Evolutionary conservation across 345 rosid species (phyloP).

Genomic region (Gossypium bickii): DNA sequence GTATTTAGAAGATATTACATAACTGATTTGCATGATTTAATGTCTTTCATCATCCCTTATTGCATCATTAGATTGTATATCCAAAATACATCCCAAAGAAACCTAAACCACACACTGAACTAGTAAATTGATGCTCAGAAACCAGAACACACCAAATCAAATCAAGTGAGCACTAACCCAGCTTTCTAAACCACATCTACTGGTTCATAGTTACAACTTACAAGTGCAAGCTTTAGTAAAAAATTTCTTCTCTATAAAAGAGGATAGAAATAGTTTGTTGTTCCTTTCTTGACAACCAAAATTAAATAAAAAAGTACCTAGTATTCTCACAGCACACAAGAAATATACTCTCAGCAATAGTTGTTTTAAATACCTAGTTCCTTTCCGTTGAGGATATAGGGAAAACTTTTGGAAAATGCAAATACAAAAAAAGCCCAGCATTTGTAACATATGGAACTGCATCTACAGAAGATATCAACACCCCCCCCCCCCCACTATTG

Average conservation of each 20-base stretch:
- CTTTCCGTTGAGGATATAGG: neutral
- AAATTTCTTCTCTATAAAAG: neutral
- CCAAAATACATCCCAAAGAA: neutral
- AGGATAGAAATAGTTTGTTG: neutral
- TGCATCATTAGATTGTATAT: neutral
- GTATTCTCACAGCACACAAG: neutral
- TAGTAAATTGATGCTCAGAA: neutral
- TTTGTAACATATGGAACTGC: neutral
- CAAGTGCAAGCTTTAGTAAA: slow-evolving; percentile 5
- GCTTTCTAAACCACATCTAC: neutral
- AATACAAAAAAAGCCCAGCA: neutral
- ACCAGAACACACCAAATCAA: neutral
- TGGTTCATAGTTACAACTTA: neutral
- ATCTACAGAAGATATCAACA: neutral
- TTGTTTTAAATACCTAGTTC: neutral
- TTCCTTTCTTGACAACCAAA: neutral
- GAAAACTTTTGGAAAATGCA: neutral
- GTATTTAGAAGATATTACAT: neutral
- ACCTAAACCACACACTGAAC: neutral
- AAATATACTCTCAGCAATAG: neutral
- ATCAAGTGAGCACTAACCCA: neutral
- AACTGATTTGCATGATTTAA: neutral
- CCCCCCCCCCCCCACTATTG: too few species aligned
- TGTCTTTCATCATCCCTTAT: neutral
- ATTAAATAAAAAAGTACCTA: neutral